Conservation (phyloP, 192 early-diverging fungal genomes). For the Mortierella antarctica region DNA sequence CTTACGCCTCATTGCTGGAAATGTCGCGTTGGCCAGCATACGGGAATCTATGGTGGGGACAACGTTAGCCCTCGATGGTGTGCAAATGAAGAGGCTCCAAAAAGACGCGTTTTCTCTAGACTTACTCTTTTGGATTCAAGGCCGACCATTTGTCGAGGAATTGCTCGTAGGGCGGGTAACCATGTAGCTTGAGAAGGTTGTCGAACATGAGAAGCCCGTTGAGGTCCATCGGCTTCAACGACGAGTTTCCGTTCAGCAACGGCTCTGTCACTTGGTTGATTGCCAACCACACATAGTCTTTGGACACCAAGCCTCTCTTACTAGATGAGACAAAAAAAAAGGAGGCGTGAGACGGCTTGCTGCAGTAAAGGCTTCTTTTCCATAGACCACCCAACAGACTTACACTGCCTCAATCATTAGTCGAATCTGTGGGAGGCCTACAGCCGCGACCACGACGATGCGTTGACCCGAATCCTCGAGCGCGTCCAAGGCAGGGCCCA, state of each 20-base stretch:
- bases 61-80: neutral
- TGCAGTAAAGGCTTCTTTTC: neutral
- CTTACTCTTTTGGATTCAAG: constrained; percentile 49
- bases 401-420: constrained; percentile 56
- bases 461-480: constrained; percentile 53
- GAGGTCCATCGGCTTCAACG: constrained; percentile 41
- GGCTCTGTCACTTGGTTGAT: constrained; percentile 54
- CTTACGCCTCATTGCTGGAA: constrained; percentile 60
- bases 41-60: constrained; percentile 36
- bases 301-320: constrained; percentile 35
- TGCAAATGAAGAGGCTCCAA: neutral
- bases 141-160: constrained; percentile 59
- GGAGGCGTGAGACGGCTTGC: neutral
- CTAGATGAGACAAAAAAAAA: constrained; percentile 8
- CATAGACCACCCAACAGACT: neutral
- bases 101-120: neutral
- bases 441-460: constrained; percentile 60
- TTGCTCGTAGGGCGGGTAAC: constrained; percentile 59
- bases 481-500: constrained; percentile 25
- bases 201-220: constrained; percentile 61
- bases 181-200: constrained; percentile 56
- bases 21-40: constrained; percentile 58
- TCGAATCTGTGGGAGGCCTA: constrained; percentile 38
- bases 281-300: constrained; percentile 57
- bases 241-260: constrained; percentile 8